phyloP scores from a whole-genome alignment of 2,329 filamentous ascomycete genomes.

The Aspergillus sp. region DNA sequence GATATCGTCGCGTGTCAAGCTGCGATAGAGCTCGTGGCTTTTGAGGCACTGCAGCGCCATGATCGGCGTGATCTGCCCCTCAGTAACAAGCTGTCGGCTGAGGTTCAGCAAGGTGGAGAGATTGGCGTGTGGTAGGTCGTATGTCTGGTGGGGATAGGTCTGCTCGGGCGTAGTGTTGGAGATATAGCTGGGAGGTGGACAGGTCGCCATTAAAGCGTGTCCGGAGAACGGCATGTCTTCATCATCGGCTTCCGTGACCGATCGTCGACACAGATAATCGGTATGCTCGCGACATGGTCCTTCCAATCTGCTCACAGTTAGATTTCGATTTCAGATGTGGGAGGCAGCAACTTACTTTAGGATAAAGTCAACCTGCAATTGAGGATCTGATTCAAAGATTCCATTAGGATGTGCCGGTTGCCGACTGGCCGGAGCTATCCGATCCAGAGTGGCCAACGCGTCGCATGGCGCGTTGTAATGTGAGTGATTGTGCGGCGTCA shows the following conservation, averaged over 20 bases:
- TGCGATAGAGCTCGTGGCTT: conserved; percentile 65
- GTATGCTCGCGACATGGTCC: conserved; percentile 48
- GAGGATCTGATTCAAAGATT: conserved; percentile 47
- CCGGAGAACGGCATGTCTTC: conserved; percentile 67
- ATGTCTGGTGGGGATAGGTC: conserved; percentile 68
- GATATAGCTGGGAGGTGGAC: conserved; percentile 70
- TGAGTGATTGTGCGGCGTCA: conserved; percentile 23
- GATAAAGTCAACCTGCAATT: conserved; percentile 49
- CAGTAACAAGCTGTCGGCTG: conserved; percentile 76
- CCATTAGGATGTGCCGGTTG: conserved; percentile 26
- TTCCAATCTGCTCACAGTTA: conserved; percentile 55
- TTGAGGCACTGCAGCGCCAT: conserved; percentile 90
- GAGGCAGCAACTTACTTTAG: conserved; percentile 39
- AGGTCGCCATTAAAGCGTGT: conserved; percentile 90
- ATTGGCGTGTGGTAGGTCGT: conserved; percentile 74
- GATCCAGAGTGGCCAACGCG: conserved; percentile 25
- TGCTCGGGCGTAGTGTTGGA: conserved; percentile 52
- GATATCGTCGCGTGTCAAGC: conserved; percentile 69
- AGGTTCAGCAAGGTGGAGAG: conserved; percentile 80
- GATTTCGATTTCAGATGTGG: not conserved
- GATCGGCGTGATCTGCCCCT: conserved; percentile 83
- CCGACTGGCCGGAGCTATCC: conserved; percentile 17
- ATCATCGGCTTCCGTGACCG: conserved; percentile 56
- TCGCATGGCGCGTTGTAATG: conserved; percentile 24
- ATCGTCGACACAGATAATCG: conserved; percentile 88